These are phyloP conservation scores for Rhizophora apiculata DNA, from an alignment of 345 rosid genomes.

Conservation along the genomic window DNA sequence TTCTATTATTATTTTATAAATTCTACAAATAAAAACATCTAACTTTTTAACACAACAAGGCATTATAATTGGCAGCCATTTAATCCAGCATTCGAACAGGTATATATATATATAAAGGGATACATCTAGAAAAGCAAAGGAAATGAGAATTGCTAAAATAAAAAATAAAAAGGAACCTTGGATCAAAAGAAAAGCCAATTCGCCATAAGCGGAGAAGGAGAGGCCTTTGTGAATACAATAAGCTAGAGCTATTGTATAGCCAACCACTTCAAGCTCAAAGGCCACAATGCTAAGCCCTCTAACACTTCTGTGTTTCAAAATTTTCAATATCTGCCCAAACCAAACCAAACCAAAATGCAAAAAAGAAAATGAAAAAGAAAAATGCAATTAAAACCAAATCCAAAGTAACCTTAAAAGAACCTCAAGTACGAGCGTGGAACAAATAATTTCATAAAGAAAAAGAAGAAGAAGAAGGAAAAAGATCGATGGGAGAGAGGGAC, in stretches of 20 bases:
- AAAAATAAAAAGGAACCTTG: slow-evolving; percentile 49
- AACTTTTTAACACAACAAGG: no score
- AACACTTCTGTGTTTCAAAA: slow-evolving; percentile 71
- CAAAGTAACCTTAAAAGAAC: neutral
- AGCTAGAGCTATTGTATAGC: slow-evolving; percentile 82
- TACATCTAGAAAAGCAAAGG: no score
- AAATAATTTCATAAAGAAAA: neutral
- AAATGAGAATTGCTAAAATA: no score
- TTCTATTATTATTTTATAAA: no score
- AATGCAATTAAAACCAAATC: neutral
- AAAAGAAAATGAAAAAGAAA: neutral
- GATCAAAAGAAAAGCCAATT: slow-evolving; percentile 75
- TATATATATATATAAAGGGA: no score
- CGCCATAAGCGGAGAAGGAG: slow-evolving; percentile 95
- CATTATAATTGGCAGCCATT: no score
- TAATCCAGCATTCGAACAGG: no score
- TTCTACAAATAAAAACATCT: no score
- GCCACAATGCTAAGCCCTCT: slow-evolving; percentile 74
- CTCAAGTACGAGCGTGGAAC: neutral
- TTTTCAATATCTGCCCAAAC: slow-evolving; percentile 64
- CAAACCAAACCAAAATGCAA: neutral
- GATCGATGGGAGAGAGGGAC: slow-evolving; percentile 10
- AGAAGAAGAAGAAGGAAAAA: neutral
- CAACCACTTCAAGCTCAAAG: slow-evolving; percentile 91
- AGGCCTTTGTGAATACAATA: slow-evolving; percentile 91